Evolutionary conservation across 169 alveolate species (phyloP).

Genomic region (Plasmodium gallinaceum): DNA sequence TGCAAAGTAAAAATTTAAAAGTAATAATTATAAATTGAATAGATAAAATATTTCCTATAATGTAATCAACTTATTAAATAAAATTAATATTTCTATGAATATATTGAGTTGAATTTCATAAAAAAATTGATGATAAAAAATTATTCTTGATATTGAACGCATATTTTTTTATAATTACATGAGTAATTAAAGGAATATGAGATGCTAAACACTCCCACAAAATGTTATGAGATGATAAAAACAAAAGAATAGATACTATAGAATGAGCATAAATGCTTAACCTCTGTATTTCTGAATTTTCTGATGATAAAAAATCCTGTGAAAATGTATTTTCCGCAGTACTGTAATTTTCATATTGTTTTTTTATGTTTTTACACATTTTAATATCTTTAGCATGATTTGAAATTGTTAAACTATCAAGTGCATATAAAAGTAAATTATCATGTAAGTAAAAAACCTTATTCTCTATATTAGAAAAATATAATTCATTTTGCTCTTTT

Average conservation of each 20-base stretch:
- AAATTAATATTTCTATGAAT: no score
- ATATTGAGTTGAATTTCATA: no score
- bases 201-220: slow-evolving; percentile 70
- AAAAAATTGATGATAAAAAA: background rate
- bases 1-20: no score
- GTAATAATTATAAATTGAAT: no score
- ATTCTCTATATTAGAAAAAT: slow-evolving; percentile 59
- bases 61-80: background rate
- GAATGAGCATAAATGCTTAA: slow-evolving; percentile 63
- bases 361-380: slow-evolving; percentile 67
- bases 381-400: slow-evolving; percentile 60
- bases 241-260: slow-evolving; percentile 54
- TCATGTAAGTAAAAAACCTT: slow-evolving; percentile 73
- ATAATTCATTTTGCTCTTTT: slow-evolving; percentile 5
- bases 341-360: slow-evolving; percentile 36
- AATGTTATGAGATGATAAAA: slow-evolving; percentile 62
- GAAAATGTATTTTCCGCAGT: slow-evolving; percentile 24
- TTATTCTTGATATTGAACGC: no score
- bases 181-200: slow-evolving; percentile 61
- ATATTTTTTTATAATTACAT: slow-evolving; percentile 5
- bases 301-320: slow-evolving; percentile 26
- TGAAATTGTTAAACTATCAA: slow-evolving; percentile 34
- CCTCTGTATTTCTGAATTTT: slow-evolving; percentile 38
- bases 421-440: slow-evolving; percentile 71
- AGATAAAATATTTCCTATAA: background rate